Percentiles rank a stretch among this genome's conserved stretches.
phyloP scores from a whole-genome alignment of 441 rosid species.

The Euphorbia schlechtendalii region DNA sequence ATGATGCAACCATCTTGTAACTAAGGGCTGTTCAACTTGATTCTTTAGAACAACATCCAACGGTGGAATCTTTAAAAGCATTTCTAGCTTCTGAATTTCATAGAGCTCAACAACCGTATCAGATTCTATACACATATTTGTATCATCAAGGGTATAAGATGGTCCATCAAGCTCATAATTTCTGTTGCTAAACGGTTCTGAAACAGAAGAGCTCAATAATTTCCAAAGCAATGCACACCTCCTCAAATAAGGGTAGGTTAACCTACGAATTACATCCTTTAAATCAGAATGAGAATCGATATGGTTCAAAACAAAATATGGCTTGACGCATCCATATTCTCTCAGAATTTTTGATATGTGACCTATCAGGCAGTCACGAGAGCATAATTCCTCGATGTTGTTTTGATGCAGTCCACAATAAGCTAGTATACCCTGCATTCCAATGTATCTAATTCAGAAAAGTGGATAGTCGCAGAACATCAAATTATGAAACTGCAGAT shows the following conservation, averaged over 20 bases:
- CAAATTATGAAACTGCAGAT: constrained; percentile 6
- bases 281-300: constrained; percentile 45
- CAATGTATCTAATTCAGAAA: constrained; percentile 25
- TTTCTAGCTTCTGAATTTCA: constrained; percentile 64
- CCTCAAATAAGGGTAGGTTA: constrained; percentile 81
- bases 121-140: constrained; percentile 31
- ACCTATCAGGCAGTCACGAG: constrained; percentile 43
- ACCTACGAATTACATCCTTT: constrained; percentile 48
- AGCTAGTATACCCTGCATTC: constrained; percentile 67
- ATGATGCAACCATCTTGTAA: constrained; percentile 66
- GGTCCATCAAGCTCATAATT: constrained; percentile 32
- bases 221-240: constrained; percentile 94
- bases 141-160: constrained; percentile 28
- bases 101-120: constrained; percentile 46
- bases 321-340: constrained; percentile 43
- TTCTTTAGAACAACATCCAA: constrained; percentile 53
- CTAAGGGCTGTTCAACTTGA: constrained; percentile 41
- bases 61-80: constrained; percentile 69
- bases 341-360: constrained; percentile 50
- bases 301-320: constrained; percentile 47
- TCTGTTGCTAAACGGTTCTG: constrained; percentile 46
- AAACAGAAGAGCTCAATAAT: constrained; percentile 52
- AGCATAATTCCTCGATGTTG: constrained; percentile 28
- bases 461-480: not conserved
- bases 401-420: constrained; percentile 34